Evolutionary conservation across 495 filamentous ascomycete genomes (phyloP), one percentile per base, ranked within the genome.

Genomic region (Penicillium simplicissimum): DNA sequence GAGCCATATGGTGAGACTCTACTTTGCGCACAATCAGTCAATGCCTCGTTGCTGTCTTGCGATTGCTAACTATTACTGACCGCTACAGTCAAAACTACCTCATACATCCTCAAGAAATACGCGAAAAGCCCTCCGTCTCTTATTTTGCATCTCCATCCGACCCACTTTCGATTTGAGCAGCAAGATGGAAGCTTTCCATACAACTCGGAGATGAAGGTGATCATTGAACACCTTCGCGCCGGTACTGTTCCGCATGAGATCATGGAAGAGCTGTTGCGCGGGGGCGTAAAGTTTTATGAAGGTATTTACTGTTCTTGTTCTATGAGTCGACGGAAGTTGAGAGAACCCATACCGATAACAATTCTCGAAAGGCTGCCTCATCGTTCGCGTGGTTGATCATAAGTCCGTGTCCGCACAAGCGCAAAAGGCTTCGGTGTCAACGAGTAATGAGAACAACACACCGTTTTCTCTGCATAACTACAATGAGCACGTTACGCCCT

Each of bases 171-270:
- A 52, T 96, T 99, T 73, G 95, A 98, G 64, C 86, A 92, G 61
- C 93, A 97, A 76, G 92, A 97, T 73, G 92, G 93, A 62, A 90
- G 88, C 70, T 96, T 96, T 64, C 79, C 84, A 1, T 97, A 97
- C 72, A 90, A 89, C 62, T 96, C 93, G 8, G 90, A 94, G 49
- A 96, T 98, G 92, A 86, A 83, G 66, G 74, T 90, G 58, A 84
- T 96, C 38, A 79, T 97, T 25, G 87, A 94, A 64, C 91, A 96
- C 73, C 67, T 98, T 33, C 82, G 78, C 62, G 74, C 75, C 7
- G 77, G 84, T 58, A 90, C 87, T 11, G 80, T 92, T 58, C 89
- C 89, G 28, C 88, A 91, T 69, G 87, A 91, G 71, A 84, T 91
- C 75, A 79, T 91, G 31, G 87, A 89, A 56, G 89, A 90, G 64